Conservation (phyloP, 371 early-diverging fungal species). For the Mortierella sp. region DNA sequence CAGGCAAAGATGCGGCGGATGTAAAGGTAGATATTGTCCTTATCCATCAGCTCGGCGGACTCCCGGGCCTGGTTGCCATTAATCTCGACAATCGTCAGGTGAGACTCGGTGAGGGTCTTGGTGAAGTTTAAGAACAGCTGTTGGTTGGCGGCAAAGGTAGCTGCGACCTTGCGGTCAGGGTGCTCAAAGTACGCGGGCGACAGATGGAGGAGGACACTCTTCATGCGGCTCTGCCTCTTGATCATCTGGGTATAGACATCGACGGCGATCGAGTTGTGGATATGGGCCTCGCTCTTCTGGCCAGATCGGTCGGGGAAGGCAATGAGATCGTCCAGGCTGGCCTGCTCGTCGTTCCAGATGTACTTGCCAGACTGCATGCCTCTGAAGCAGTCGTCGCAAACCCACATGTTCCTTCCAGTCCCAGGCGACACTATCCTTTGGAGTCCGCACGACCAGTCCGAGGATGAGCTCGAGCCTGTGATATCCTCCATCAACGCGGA, state of each 20-base stretch:
- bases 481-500: slow-evolving; percentile 42
- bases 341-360: slow-evolving; percentile 41
- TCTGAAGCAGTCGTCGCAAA: slow-evolving; percentile 38
- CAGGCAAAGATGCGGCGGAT: slow-evolving; percentile 49
- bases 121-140: slow-evolving; percentile 33
- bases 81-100: slow-evolving; percentile 49
- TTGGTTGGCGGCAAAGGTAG: slow-evolving; percentile 37
- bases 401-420: slow-evolving; percentile 41
- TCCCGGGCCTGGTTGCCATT: slow-evolving; percentile 44
- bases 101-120: slow-evolving; percentile 31
- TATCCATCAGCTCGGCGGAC: slow-evolving; percentile 48
- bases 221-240: slow-evolving; percentile 30
- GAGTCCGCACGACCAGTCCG: slow-evolving; percentile 43
- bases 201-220: slow-evolving; percentile 32
- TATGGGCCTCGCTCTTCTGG: slow-evolving; percentile 37
- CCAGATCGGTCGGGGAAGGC: slow-evolving; percentile 40
- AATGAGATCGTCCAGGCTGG: slow-evolving; percentile 42
- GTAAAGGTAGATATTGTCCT: slow-evolving; percentile 50
- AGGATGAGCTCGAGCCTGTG: slow-evolving; percentile 28
- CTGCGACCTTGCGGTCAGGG: slow-evolving; percentile 29
- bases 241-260: slow-evolving; percentile 41
- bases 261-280: slow-evolving; percentile 35
- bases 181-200: slow-evolving; percentile 39
- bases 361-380: slow-evolving; percentile 30
- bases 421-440: slow-evolving; percentile 43